Evolutionary conservation across 306 rosid genomes (phyloP), one percentile per base, ranked within the genome.

Genomic region (Cucurbita moschata): DNA sequence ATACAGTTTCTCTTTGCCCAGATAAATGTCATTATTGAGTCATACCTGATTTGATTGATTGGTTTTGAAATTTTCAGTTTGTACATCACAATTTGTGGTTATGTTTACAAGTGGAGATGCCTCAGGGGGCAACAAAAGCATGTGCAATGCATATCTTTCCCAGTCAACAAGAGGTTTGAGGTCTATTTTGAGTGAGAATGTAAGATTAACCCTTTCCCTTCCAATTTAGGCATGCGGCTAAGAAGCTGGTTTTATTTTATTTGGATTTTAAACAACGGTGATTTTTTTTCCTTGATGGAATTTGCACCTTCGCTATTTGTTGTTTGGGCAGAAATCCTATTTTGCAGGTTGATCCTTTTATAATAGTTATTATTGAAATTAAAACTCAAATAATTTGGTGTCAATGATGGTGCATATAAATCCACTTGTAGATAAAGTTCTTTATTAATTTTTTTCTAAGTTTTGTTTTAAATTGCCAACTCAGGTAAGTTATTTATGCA

Each of bases 1-100:
- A 44, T 19, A 18, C 21, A 46, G 51, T 18, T 43, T 67, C 56
- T 44, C 73, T 44, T 46, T 44, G 51, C 19, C 55, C 4, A 21
- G 55, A 67, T 19, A 67, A 67, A 44, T 46, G 12, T 8, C 18
- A 67, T 67, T 67, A 1, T 46, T 46, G 39, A 46, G 65, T 74
- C 71, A 54, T 76, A 72, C 50, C 53, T 40, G 65, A 54, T 19
- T 56, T 72, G 53, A 40, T 55, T 40, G 64, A 39, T 39, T 70
- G 40, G 7, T 70, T 70, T 70, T 49, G 59, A 50, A 16, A 30
- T 44, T 78, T 73, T 8, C 78, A 95, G 99, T 95, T 73, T 86
- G 96, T 78, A 85, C 96, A 71, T 80, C 92, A 47, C 90, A 86
- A 82, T 91, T 89, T 82, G 97, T 91, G 85, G 96, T 84, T 79